These are phyloP conservation scores for Rhazya stricta DNA, from an alignment of 257 asterid genomes.

Conservation along the genomic window DNA sequence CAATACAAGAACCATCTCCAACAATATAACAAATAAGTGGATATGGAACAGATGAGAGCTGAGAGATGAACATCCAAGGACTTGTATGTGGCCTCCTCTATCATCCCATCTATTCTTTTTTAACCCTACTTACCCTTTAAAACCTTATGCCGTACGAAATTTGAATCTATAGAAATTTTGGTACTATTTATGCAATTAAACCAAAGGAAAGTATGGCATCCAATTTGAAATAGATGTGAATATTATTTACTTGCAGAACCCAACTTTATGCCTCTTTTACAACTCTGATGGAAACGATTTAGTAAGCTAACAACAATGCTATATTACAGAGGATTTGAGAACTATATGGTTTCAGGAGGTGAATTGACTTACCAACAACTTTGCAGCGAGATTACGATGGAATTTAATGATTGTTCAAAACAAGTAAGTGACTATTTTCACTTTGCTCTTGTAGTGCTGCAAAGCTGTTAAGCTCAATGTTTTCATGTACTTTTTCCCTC, in stretches of 20 bases:
- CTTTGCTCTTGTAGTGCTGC: neutral
- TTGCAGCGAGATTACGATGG: conserved; percentile 77
- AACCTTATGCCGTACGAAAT: neutral
- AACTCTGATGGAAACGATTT: neutral
- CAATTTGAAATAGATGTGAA: neutral
- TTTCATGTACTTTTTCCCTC: neutral
- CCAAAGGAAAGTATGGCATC: too few species aligned
- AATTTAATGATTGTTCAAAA: conserved; percentile 84
- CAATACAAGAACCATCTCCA: neutral
- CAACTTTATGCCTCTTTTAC: neutral
- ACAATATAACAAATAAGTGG: neutral
- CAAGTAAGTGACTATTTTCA: conserved; percentile 44
- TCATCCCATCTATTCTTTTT: neutral
- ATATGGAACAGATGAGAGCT: neutral
- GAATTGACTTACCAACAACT: conserved; percentile 84
- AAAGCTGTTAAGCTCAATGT: neutral
- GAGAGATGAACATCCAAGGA: neutral
- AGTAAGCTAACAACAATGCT: conserved; percentile 11
- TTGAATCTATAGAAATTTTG: neutral
- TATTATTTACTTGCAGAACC: neutral
- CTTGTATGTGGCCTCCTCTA: neutral
- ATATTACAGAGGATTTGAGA: conserved; percentile 68
- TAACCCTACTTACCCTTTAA: neutral
- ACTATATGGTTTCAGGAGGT: conserved; percentile 68
- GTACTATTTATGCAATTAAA: neutral